Evolutionary conservation across 208 protist species (phyloP).

Genomic region (Wallacemonas sp.): DNA sequence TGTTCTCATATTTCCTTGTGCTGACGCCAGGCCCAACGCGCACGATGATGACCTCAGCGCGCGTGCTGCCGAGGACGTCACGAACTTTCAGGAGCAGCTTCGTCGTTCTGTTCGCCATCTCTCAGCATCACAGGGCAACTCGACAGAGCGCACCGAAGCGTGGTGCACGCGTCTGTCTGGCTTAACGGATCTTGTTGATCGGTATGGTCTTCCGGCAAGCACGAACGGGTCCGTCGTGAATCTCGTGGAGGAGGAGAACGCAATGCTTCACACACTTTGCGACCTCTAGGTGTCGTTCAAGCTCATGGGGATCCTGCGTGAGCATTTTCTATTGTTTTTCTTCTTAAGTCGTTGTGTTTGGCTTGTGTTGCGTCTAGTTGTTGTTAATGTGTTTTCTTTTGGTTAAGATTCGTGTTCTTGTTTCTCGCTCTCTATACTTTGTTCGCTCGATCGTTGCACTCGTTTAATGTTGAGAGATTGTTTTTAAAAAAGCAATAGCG

Average conservation of each 20-base stretch:
- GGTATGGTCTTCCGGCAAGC: background rate
- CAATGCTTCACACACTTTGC: constrained; percentile 7
- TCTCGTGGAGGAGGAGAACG: background rate
- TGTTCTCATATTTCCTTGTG: constrained; percentile 31
- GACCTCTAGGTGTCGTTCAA: background rate
- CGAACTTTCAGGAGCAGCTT: background rate
- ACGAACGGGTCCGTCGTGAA: background rate
- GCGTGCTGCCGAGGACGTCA: background rate
- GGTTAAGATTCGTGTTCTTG: background rate
- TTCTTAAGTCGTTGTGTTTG: background rate
- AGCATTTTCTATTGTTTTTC: too few species aligned
- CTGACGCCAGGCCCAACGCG: background rate
- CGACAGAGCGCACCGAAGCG: too few species aligned
- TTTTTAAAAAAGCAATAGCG: too few species aligned
- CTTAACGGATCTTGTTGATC: background rate
- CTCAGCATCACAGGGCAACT: background rate
- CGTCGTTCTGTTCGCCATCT: background rate
- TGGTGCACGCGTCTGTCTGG: background rate
- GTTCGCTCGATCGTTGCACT: too few species aligned
- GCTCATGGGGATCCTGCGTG: too few species aligned
- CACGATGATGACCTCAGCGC: background rate
- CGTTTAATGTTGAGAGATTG: too few species aligned
- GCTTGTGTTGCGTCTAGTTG: background rate
- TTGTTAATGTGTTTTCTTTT: constrained; percentile 15
- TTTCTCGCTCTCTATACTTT: too few species aligned